Conservation (phyloP, 192 early-diverging fungal species). For the Entomortierella chlamydospora region DNA sequence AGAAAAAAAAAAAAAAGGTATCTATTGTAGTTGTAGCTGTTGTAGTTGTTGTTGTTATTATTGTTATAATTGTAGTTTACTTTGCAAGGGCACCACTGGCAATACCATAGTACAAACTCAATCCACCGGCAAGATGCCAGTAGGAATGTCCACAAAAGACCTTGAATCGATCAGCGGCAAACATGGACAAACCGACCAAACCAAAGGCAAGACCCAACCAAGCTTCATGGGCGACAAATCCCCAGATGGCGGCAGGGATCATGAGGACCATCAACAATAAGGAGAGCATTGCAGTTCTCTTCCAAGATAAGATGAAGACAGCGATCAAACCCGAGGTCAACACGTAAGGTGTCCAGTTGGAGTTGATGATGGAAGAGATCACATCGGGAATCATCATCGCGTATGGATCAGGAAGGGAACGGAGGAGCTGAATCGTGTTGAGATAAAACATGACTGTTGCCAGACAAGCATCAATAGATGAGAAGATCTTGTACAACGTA, state of each 20-base stretch:
- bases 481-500: conserved; percentile 60
- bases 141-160: conserved; percentile 50
- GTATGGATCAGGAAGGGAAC: conserved; percentile 33
- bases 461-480: conserved; percentile 58
- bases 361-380: conserved; percentile 26
- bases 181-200: conserved; percentile 40
- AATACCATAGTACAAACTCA: conserved; percentile 44
- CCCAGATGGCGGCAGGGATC: conserved; percentile 52
- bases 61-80: conserved; percentile 1
- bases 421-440: conserved; percentile 36
- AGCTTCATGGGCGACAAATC: conserved; percentile 35
- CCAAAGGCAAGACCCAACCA: conserved; percentile 39
- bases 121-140: conserved; percentile 45
- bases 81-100: conserved; percentile 32
- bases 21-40: background rate
- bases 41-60: too few relatives aligned
- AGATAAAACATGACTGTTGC: conserved; percentile 56
- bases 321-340: conserved; percentile 21
- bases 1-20: background rate
- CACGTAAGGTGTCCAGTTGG: conserved; percentile 36
- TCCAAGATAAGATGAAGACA: conserved; percentile 49
- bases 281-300: conserved; percentile 49
- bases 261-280: conserved; percentile 50
- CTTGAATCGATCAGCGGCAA: conserved; percentile 43
- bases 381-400: conserved; percentile 28